Percentiles rank a stretch among this genome's conserved stretches.
These are phyloP conservation scores for Fagopyrum homotropicum DNA, from an alignment of 148 eudicot genomes.

Conservation along the genomic window DNA sequence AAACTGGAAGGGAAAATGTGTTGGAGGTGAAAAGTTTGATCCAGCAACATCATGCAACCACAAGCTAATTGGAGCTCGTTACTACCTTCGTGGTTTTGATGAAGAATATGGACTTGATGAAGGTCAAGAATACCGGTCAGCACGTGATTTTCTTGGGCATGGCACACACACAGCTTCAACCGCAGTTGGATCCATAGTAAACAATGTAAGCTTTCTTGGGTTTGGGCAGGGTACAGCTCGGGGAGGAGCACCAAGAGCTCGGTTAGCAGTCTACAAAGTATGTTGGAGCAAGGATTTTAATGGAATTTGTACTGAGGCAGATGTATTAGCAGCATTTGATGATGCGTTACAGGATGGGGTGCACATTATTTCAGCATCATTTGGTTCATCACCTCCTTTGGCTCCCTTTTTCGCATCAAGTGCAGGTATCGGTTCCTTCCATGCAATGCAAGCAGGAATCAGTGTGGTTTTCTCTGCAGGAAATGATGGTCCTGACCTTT, in stretches of 20 bases:
- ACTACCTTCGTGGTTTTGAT: constrained; percentile 4
- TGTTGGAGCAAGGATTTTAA: constrained; percentile 7
- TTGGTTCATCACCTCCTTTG: constrained; percentile 10
- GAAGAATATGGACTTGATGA: constrained; percentile 7
- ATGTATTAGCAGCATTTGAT: constrained; percentile 14
- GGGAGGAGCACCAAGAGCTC: constrained; percentile 12
- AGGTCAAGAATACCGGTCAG: constrained; percentile 11
- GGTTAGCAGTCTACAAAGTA: constrained; percentile 8
- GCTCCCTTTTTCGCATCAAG: constrained; percentile 8
- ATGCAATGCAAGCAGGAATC: constrained; percentile 11
- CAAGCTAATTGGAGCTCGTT: constrained; percentile 14
- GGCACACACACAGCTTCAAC: constrained; percentile 12
- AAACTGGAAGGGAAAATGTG: constrained; percentile 12
- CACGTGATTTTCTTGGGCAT: constrained; percentile 9
- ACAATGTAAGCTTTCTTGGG: constrained; percentile 5
- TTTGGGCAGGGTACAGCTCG: constrained; percentile 10
- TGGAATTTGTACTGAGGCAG: constrained; percentile 10
- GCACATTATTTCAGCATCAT: constrained; percentile 5
- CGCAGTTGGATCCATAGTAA: constrained; percentile 7
- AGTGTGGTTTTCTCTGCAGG: constrained; percentile 14
- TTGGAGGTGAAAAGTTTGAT: constrained; percentile 1
- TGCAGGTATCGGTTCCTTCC: constrained; percentile 13
- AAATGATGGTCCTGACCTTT: constrained; percentile 9
- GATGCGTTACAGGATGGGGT: constrained; percentile 12
- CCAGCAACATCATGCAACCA: constrained; percentile 4